Percentiles rank a stretch among this genome's conserved stretches.
These are phyloP conservation scores for Pseudopediastrum boryanum DNA, from an alignment of 139 green algal genomes.

Conservation along the genomic window DNA sequence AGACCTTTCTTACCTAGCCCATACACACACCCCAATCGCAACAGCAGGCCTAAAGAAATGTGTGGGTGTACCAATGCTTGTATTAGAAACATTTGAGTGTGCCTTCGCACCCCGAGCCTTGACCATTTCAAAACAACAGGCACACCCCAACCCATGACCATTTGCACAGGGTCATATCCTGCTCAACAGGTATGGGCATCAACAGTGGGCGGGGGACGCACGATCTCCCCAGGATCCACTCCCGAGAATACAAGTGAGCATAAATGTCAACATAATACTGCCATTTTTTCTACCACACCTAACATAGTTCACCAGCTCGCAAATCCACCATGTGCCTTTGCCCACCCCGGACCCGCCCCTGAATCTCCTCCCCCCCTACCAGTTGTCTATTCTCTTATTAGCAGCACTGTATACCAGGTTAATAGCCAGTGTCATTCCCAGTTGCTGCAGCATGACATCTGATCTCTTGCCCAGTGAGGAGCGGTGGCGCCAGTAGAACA, in stretches of 20 bases:
- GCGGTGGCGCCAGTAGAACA: slow-evolving; percentile 60
- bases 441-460: slow-evolving; percentile 46
- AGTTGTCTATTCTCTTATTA: slow-evolving; percentile 58
- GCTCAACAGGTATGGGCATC: no score
- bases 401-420: slow-evolving; percentile 56
- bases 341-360: neutral
- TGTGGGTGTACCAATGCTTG: no score
- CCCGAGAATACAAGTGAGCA: neutral
- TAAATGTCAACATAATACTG: neutral
- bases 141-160: no score
- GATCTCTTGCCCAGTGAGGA: slow-evolving; percentile 45
- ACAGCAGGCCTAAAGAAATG: no score
- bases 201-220: neutral
- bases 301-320: neutral
- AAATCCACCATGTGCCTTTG: neutral
- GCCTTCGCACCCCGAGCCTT: no score
- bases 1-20: no score
- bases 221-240: neutral
- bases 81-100: no score
- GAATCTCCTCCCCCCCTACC: slow-evolving; percentile 28
- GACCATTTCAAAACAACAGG: no score
- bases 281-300: neutral
- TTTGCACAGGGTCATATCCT: no score
- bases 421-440: slow-evolving; percentile 51
- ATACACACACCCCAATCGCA: no score